A percentile compares a stretch with the other conserved stretches of the same genome.
phyloP scores from a whole-genome alignment of 2,329 filamentous ascomycete genomes.

The Clonostachys rosea region DNA sequence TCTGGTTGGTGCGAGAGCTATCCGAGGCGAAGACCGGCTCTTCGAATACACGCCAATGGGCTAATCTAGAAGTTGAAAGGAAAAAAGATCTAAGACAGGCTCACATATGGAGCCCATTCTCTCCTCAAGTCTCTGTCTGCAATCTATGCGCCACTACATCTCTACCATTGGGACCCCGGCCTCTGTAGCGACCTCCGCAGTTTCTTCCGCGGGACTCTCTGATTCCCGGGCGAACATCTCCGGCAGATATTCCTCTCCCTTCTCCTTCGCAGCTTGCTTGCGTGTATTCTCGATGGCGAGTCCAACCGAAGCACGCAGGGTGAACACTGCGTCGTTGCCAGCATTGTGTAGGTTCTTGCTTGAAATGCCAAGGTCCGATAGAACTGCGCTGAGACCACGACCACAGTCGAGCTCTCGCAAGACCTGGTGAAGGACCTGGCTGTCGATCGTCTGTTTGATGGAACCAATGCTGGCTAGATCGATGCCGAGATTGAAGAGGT shows the following conservation, averaged over 20 bases:
- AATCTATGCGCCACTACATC: background rate
- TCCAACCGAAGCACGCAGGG: conserved; percentile 66
- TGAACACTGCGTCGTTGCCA: conserved; percentile 81
- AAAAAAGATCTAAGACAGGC: background rate
- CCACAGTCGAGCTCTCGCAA: conserved; percentile 48
- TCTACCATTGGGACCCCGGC: no score
- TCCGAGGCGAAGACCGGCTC: no score
- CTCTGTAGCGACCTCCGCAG: no score
- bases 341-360: conserved; percentile 76
- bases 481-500: conserved; percentile 62
- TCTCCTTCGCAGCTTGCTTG: conserved; percentile 9
- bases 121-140: conserved; percentile 3
- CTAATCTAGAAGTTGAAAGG: background rate
- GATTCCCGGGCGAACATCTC: no score
- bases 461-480: conserved; percentile 44
- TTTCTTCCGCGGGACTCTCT: no score
- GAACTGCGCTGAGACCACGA: conserved; percentile 54
- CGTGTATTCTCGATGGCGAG: conserved; percentile 17
- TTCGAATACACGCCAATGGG: no score
- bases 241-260: conserved; percentile 8
- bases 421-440: conserved; percentile 63
- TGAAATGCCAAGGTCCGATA: conserved; percentile 59
- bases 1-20: conserved; percentile 23
- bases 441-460: conserved; percentile 67
- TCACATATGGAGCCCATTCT: conserved; percentile 1